Conservation (phyloP, 2,329 filamentous ascomycete genomes). For the Talaromyces funiculosus region DNA sequence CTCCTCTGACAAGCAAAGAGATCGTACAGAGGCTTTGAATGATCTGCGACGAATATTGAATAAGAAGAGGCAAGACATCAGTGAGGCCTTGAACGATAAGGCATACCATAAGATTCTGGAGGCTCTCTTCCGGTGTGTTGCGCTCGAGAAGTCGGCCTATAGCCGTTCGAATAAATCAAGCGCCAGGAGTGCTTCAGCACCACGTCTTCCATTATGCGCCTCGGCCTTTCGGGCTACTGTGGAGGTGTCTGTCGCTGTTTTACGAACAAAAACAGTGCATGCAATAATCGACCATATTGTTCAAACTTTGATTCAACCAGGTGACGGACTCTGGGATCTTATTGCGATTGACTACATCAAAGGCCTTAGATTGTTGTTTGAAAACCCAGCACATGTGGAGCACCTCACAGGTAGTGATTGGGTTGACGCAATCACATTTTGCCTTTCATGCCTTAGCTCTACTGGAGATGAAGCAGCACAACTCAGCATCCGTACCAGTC, state of each 20-base stretch:
- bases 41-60: slow-evolving; percentile 55
- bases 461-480: slow-evolving; percentile 25
- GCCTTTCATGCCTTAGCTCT: slow-evolving; percentile 53
- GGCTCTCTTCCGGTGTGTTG: slow-evolving; percentile 66
- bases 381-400: slow-evolving; percentile 71
- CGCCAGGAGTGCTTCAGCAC: slow-evolving; percentile 46
- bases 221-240: slow-evolving; percentile 67
- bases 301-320: slow-evolving; percentile 60
- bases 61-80: slow-evolving; percentile 36
- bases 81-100: slow-evolving; percentile 60
- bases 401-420: slow-evolving; percentile 65
- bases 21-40: slow-evolving; percentile 48
- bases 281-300: slow-evolving; percentile 76
- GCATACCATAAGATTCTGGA: slow-evolving; percentile 79
- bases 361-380: slow-evolving; percentile 63
- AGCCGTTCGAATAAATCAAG: too few species aligned
- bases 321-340: slow-evolving; percentile 61
- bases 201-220: slow-evolving; percentile 63
- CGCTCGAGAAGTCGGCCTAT: slow-evolving; percentile 63
- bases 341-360: slow-evolving; percentile 74
- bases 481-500: slow-evolving; percentile 25
- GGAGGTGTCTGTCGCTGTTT: slow-evolving; percentile 59
- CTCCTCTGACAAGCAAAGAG: slow-evolving; percentile 39
- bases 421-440: slow-evolving; percentile 65
- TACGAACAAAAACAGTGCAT: slow-evolving; percentile 73